Conservation (phyloP, 345 rosid genomes). For the Firmiana major region DNA sequence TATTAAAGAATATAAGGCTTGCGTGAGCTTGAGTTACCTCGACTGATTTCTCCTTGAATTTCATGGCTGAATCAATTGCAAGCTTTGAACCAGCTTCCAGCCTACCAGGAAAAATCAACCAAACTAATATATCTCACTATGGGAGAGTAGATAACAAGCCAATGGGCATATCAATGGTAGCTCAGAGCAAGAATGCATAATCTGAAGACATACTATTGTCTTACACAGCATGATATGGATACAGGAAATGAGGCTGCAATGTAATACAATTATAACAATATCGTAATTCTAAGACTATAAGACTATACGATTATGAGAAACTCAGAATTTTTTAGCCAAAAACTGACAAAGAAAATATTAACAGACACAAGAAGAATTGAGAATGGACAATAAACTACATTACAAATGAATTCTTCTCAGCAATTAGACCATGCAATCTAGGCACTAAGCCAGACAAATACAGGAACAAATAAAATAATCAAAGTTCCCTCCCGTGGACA, state of each 20-base stretch:
- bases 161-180: background rate
- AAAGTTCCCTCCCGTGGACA: background rate
- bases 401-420: too few species aligned
- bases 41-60: constrained; percentile 40
- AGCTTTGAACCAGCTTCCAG: constrained; percentile 56
- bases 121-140: background rate
- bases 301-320: too few species aligned
- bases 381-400: too few species aligned
- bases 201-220: background rate
- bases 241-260: too few species aligned
- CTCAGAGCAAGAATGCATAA: background rate
- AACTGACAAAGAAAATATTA: too few species aligned
- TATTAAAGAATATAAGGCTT: background rate
- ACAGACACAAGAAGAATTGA: too few species aligned
- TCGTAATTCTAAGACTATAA: background rate
- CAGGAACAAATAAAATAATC: background rate
- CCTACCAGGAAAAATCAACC: constrained; percentile 18
- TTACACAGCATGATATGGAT: background rate
- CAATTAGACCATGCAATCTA: background rate
- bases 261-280: background rate
- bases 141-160: background rate
- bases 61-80: constrained; percentile 38
- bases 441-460: background rate
- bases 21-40: constrained; percentile 30
- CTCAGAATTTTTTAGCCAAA: too few species aligned